These are phyloP conservation scores for Leucaena leucocephala DNA, from an alignment of 306 rosid species.

Conservation along the genomic window DNA sequence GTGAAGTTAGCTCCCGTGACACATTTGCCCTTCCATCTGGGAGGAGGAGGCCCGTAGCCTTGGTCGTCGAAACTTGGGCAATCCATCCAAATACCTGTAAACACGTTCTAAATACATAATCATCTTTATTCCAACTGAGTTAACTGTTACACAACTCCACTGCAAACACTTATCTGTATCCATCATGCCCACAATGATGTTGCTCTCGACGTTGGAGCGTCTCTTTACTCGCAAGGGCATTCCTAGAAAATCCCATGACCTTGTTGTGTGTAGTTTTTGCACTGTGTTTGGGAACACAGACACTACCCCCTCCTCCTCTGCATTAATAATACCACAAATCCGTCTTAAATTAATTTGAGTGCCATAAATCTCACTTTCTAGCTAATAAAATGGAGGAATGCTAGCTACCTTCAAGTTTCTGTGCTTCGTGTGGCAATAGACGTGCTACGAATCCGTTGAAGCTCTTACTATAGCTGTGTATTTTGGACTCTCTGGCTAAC, in stretches of 20 bases:
- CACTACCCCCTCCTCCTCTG: conserved; percentile 58
- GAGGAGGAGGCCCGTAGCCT: conserved; percentile 69
- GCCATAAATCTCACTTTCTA: background rate
- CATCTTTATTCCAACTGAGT: background rate
- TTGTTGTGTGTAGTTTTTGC: conserved; percentile 64
- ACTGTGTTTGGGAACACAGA: conserved; percentile 69
- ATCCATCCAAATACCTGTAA: conserved; percentile 54
- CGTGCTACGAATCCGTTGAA: conserved; percentile 86
- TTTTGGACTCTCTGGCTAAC: conserved; percentile 61
- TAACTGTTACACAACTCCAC: background rate
- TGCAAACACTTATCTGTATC: conserved; percentile 59
- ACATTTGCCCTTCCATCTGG: conserved; percentile 71
- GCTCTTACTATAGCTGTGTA: conserved; percentile 73
- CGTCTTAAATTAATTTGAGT: background rate
- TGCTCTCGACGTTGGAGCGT: conserved; percentile 46
- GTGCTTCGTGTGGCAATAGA: conserved; percentile 77
- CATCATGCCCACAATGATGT: conserved; percentile 67
- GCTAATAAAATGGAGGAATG: conserved; percentile 5
- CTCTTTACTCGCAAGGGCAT: conserved; percentile 44
- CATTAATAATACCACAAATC: conserved; percentile 13
- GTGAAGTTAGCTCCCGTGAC: conserved; percentile 57
- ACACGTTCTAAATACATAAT: background rate
- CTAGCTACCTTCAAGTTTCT: conserved; percentile 55
- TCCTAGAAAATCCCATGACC: conserved; percentile 83
- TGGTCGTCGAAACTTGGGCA: conserved; percentile 65